phyloP scores from a whole-genome alignment of 2,329 filamentous ascomycete species.

The Exophiala phaeomuriformis region DNA sequence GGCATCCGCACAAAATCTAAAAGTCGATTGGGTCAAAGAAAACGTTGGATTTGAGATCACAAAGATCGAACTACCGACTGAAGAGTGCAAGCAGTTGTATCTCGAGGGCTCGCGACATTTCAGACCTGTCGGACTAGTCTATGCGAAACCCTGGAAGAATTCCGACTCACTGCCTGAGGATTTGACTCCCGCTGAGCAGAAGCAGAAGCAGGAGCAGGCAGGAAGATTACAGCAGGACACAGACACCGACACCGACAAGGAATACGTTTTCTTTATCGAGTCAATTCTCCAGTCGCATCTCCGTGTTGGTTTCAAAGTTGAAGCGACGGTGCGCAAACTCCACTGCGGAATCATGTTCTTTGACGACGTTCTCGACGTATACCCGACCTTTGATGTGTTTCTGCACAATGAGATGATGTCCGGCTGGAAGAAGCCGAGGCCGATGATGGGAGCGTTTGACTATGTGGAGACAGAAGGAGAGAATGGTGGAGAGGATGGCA shows the following conservation, averaged over 20 bases:
- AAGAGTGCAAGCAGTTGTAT: conserved; percentile 45
- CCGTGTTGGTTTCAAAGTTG: conserved; percentile 58
- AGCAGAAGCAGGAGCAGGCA: background rate
- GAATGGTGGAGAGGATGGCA: background rate
- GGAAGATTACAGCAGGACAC: background rate
- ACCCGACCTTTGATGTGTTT: conserved; percentile 57
- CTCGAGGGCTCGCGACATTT: conserved; percentile 38
- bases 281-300: conserved; percentile 51
- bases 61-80: conserved; percentile 42
- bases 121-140: conserved; percentile 47
- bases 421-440: conserved; percentile 53
- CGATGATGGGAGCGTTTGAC: conserved; percentile 16
- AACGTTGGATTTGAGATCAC: conserved; percentile 56
- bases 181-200: conserved; percentile 31
- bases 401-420: conserved; percentile 64
- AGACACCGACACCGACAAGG: conserved; percentile 24
- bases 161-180: conserved; percentile 37
- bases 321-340: conserved; percentile 49
- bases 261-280: conserved; percentile 61
- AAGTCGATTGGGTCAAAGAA: conserved; percentile 41
- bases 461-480: conserved; percentile 9
- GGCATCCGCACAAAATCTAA: conserved; percentile 28
- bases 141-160: conserved; percentile 45
- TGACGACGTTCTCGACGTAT: conserved; percentile 49
- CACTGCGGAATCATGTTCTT: conserved; percentile 58